A percentile compares a stretch with the other conserved stretches of the same genome.
Evolutionary conservation across 1,284 basidiomycete species (phyloP).

Genomic region (Ceratobasidium sp.): DNA sequence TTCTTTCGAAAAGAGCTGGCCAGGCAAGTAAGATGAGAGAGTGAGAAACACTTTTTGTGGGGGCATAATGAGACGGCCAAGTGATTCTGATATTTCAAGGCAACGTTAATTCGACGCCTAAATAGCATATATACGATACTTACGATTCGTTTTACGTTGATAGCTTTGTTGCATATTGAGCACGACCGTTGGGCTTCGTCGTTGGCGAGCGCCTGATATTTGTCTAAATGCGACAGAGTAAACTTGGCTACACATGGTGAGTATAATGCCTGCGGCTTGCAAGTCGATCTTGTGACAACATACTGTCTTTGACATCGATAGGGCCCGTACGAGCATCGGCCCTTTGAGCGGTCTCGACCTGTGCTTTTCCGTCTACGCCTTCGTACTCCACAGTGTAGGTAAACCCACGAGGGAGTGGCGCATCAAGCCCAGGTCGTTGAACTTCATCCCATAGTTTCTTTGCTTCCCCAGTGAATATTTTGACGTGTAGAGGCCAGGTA

Average conservation of each 20-base stretch:
- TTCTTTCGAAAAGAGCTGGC: slow-evolving; percentile 55
- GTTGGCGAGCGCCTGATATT: slow-evolving; percentile 60
- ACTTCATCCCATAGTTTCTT: slow-evolving; percentile 56
- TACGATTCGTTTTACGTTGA: slow-evolving; percentile 62
- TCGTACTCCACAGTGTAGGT: slow-evolving; percentile 68
- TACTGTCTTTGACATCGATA: slow-evolving; percentile 74
- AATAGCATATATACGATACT: slow-evolving; percentile 47
- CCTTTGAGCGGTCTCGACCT: slow-evolving; percentile 54
- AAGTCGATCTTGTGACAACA: slow-evolving; percentile 4
- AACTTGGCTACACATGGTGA: slow-evolving; percentile 59
- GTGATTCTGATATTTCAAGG: slow-evolving; percentile 61
- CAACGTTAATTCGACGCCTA: neutral
- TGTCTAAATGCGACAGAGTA: slow-evolving; percentile 65
- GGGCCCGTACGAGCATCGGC: slow-evolving; percentile 65
- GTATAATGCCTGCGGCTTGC: neutral
- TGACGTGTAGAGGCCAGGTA: slow-evolving; percentile 47
- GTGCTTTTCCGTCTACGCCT: slow-evolving; percentile 72
- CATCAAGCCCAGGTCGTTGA: slow-evolving; percentile 42
- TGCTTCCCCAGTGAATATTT: slow-evolving; percentile 45
- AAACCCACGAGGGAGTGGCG: slow-evolving; percentile 63
- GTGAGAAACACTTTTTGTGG: slow-evolving; percentile 59
- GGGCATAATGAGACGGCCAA: slow-evolving; percentile 65
- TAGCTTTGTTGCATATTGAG: slow-evolving; percentile 61
- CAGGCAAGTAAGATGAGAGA: slow-evolving; percentile 78
- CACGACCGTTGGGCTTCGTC: slow-evolving; percentile 58